phyloP scores from a whole-genome alignment of 78 protist species.

The Tieghemostelium lacteum region DNA sequence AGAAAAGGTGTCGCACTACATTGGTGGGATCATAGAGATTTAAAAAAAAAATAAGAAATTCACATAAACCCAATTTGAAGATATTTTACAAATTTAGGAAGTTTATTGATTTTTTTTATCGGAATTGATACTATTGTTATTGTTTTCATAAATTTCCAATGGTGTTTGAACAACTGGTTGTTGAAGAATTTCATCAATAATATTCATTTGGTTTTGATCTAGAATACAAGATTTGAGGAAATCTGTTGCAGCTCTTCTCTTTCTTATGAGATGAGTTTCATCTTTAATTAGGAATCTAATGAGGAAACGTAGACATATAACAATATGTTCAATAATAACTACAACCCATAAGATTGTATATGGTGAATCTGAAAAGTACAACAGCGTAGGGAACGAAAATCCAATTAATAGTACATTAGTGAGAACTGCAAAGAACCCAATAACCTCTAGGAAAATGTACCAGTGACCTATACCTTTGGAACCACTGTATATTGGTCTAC shows the following conservation, averaged over 20 bases:
- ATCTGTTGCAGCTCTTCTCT: background rate
- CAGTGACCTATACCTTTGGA: slow-evolving; percentile 53
- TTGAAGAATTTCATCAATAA: too few relatives aligned
- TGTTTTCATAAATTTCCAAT: too few relatives aligned
- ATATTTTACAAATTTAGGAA: too few relatives aligned
- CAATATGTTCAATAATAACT: slow-evolving; percentile 27
- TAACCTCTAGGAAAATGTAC: slow-evolving; percentile 2
- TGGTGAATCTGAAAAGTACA: background rate
- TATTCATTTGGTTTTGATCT: too few relatives aligned
- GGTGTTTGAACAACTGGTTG: too few relatives aligned
- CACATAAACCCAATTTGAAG: too few relatives aligned
- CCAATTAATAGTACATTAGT: slow-evolving; percentile 41
- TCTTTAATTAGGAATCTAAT: background rate
- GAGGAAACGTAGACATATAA: background rate
- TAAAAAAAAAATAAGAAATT: too few relatives aligned
- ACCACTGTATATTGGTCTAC: slow-evolving; percentile 35
- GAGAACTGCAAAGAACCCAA: slow-evolving; percentile 28
- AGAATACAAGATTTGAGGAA: background rate
- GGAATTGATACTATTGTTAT: too few relatives aligned
- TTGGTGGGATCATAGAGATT: too few relatives aligned
- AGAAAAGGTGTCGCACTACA: too few relatives aligned
- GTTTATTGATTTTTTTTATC: too few relatives aligned
- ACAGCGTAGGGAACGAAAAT: slow-evolving; percentile 48
- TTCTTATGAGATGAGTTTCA: background rate
- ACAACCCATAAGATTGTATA: slow-evolving; percentile 33